phyloP scores from a whole-genome alignment of 768 basidiomycete species.

The Xerocomellus dryophilus region DNA sequence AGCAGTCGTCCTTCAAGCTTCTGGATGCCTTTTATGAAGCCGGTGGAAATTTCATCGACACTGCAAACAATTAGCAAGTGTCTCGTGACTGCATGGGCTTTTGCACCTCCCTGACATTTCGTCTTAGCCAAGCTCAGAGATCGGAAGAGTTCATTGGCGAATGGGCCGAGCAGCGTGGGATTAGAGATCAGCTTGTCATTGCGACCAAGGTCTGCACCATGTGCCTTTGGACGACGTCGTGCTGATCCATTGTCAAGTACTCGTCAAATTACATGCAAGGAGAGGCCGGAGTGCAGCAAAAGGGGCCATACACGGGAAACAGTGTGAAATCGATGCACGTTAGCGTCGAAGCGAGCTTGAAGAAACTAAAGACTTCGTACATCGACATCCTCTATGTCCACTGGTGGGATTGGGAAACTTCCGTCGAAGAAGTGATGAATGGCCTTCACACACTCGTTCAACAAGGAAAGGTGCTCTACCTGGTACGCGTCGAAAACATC shows the following conservation, averaged over 20 bases:
- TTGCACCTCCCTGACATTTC: not conserved
- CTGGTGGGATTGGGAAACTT: conserved; percentile 48
- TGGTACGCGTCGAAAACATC: conserved; percentile 17
- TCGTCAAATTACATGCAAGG: conserved; percentile 18
- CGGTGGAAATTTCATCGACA: conserved; percentile 52
- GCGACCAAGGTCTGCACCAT: conserved; percentile 40
- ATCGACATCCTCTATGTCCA: conserved; percentile 58
- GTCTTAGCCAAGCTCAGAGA: conserved; percentile 46
- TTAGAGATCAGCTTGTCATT: conserved; percentile 47
- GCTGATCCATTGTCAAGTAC: conserved; percentile 15
- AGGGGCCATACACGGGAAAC: conserved; percentile 38
- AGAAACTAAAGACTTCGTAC: conserved; percentile 57
- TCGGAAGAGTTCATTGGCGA: conserved; percentile 54
- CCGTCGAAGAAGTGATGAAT: conserved; percentile 47
- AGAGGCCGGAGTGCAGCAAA: conserved; percentile 16
- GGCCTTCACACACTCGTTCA: conserved; percentile 41
- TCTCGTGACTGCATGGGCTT: not conserved
- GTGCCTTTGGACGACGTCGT: not conserved
- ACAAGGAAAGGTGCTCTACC: conserved; percentile 44
- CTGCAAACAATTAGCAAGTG: conserved; percentile 44
- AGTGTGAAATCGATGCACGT: conserved; percentile 34
- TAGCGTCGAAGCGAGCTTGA: conserved; percentile 36
- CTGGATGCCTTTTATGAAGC: conserved; percentile 43
- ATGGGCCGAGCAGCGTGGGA: conserved; percentile 43
- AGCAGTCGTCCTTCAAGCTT: conserved; percentile 43